phyloP scores from a whole-genome alignment of 129 eudicot genomes.

The Scalesia atractyloides region DNA sequence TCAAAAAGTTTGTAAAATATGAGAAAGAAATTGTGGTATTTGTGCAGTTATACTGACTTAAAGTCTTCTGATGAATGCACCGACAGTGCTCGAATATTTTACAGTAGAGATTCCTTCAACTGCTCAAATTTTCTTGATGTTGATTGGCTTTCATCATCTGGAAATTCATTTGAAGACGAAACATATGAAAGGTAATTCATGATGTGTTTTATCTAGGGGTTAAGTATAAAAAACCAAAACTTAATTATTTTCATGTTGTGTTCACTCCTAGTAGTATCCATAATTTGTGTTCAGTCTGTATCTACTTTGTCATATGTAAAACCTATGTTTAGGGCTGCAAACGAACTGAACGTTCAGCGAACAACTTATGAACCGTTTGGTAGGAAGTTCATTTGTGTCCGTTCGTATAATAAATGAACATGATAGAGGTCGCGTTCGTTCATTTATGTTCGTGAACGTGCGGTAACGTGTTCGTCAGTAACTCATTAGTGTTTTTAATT shows the following conservation, averaged over 20 bases:
- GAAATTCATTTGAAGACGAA: constrained; percentile 80
- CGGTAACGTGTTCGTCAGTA: no score
- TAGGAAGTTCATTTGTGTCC: no score
- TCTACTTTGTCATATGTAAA: background rate
- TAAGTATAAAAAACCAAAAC: background rate
- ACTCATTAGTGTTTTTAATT: no score
- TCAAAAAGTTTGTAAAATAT: background rate
- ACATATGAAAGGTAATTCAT: constrained; percentile 62
- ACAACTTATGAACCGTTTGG: no score
- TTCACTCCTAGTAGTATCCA: background rate
- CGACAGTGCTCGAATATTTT: constrained; percentile 47
- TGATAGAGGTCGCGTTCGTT: no score
- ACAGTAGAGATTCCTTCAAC: constrained; percentile 50
- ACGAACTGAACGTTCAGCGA: no score
- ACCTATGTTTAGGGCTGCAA: background rate
- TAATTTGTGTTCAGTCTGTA: background rate
- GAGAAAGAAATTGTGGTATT: background rate
- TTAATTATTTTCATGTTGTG: background rate
- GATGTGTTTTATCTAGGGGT: constrained; percentile 3
- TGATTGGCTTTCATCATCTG: constrained; percentile 86
- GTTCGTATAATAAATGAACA: no score
- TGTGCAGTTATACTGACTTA: constrained; percentile 53
- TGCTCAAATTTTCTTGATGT: constrained; percentile 76
- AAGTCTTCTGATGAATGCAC: constrained; percentile 41
- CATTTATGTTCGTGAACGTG: no score